Evolutionary conservation across 2,329 filamentous ascomycete species (phyloP).

Genomic region (Aspergillus candidus): DNA sequence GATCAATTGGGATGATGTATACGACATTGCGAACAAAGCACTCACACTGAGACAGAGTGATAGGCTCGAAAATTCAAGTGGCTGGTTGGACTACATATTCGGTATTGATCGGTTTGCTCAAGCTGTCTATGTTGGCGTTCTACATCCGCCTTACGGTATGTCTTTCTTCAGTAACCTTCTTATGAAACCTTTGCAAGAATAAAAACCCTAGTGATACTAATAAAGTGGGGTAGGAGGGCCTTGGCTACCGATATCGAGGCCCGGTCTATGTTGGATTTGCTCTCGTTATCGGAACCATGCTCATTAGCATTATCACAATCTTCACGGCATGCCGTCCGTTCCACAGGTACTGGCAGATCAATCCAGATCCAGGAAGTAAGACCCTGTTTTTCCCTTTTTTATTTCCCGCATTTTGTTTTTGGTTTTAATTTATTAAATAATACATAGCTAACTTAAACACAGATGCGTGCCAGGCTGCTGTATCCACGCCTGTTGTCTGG

Average conservation of each 20-base stretch:
- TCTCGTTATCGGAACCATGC: constrained; percentile 42
- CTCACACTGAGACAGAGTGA: constrained; percentile 27
- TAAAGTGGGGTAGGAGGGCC: constrained; percentile 15
- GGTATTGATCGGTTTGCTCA: constrained; percentile 45
- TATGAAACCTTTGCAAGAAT: no score
- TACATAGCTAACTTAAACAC: neutral
- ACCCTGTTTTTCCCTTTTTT: constrained; percentile 4
- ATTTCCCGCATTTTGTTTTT: no score
- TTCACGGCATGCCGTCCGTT: constrained; percentile 48
- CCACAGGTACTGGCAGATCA: constrained; percentile 51
- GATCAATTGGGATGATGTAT: neutral
- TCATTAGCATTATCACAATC: constrained; percentile 44
- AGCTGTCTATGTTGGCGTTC: constrained; percentile 49
- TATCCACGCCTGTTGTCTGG: constrained; percentile 45
- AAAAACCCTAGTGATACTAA: no score
- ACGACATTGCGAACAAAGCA: neutral
- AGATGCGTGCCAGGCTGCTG: constrained; percentile 45
- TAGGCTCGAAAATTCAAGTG: constrained; percentile 49
- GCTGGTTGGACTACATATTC: constrained; percentile 49
- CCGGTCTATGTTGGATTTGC: constrained; percentile 46
- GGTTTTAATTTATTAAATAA: no score
- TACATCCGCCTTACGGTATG: constrained; percentile 46
- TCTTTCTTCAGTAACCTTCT: neutral
- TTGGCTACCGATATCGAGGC: constrained; percentile 20
- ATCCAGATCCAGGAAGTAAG: constrained; percentile 51